Conservation (phyloP, 1,284 basidiomycete genomes). For the Schizopora paradoxa region DNA sequence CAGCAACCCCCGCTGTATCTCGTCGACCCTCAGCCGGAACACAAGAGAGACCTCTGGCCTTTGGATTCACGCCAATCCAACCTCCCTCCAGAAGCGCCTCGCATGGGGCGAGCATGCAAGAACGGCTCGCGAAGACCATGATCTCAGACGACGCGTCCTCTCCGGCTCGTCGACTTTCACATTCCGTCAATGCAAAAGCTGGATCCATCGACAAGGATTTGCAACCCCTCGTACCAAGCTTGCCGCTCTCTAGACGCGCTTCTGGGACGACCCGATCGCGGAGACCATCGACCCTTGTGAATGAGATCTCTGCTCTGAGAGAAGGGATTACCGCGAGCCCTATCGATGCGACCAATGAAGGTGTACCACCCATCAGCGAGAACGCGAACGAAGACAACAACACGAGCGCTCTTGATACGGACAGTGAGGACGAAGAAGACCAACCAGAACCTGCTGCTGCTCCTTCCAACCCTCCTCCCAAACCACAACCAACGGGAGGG, state of each 20-base stretch:
- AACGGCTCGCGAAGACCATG: neutral
- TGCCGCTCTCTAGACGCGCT: no score
- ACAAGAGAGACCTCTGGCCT: conserved; percentile 8
- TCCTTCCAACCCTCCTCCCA: neutral
- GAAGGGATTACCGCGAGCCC: no score
- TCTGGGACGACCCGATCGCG: no score
- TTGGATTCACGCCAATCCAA: conserved; percentile 3
- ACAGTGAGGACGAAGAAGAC: conserved; percentile 16
- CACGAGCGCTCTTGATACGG: conserved; percentile 14
- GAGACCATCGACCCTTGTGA: neutral
- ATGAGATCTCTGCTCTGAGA: no score
- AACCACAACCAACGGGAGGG: neutral
- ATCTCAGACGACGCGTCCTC: no score
- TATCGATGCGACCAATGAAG: no score
- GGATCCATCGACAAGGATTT: no score
- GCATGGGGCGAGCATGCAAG: neutral
- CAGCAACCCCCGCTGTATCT: conserved; percentile 43
- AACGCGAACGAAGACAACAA: conserved; percentile 2
- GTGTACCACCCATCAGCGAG: conserved; percentile 9
- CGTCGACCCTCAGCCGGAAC: conserved; percentile 36
- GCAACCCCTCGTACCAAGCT: no score
- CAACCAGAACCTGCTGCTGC: conserved; percentile 1
- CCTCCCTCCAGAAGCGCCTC: conserved; percentile 7
- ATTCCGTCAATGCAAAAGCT: no score
- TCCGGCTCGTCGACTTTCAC: no score